phyloP scores from a whole-genome alignment of 257 asterid species.

The Linaria vulgaris region DNA sequence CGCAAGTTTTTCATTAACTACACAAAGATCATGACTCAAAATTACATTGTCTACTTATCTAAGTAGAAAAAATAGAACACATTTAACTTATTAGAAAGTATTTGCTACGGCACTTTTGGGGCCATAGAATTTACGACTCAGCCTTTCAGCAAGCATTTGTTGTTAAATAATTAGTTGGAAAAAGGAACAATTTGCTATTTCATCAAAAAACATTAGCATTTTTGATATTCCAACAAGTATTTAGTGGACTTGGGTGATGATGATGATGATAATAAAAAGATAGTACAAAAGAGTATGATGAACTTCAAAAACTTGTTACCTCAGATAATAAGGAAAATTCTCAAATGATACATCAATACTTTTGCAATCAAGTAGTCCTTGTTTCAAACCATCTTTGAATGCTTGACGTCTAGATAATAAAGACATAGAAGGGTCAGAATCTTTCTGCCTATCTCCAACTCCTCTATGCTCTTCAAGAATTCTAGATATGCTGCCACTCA shows the following conservation, averaged over 20 bases:
- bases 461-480: conserved; percentile 56
- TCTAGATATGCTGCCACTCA: conserved; percentile 51
- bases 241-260: not conserved
- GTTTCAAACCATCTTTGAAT: conserved; percentile 64
- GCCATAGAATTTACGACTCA: conserved; percentile 13
- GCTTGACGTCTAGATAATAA: conserved; percentile 63
- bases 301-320: conserved; percentile 42
- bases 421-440: conserved; percentile 53
- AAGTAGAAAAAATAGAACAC: not conserved
- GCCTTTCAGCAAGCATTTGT: not conserved
- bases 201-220: not conserved
- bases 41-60: conserved; percentile 1
- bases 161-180: not conserved
- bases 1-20: not conserved
- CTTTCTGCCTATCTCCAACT: conserved; percentile 48
- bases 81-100: conserved; percentile 10
- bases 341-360: conserved; percentile 69
- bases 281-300: not conserved
- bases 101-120: not conserved
- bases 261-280: conserved; percentile 13
- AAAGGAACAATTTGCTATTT: not conserved
- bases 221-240: not conserved
- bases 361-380: conserved; percentile 57
- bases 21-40: not conserved
- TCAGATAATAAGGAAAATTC: conserved; percentile 80